phyloP scores from a whole-genome alignment of 2,329 filamentous ascomycete species.

The Pyrenophora teres region DNA sequence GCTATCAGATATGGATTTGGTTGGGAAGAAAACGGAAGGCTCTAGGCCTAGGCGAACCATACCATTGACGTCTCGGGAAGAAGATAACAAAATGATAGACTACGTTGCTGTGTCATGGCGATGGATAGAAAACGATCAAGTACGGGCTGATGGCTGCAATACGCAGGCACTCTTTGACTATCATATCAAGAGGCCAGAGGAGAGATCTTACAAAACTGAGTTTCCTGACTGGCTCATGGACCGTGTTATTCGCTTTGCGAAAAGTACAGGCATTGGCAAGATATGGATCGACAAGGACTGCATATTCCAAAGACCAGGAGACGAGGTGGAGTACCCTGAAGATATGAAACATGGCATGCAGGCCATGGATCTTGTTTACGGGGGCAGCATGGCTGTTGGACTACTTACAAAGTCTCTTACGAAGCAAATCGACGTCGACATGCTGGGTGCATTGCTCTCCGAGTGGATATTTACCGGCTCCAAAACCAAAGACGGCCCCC shows the following conservation, averaged over 20 bases:
- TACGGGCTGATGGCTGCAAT: background rate
- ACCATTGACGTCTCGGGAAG: conserved; percentile 2
- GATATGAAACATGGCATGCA: conserved; percentile 20
- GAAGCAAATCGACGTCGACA: conserved; percentile 12
- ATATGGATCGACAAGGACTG: conserved; percentile 30
- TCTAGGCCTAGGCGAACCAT: background rate
- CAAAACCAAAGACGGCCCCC: background rate
- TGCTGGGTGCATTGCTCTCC: conserved; percentile 12
- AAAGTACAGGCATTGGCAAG: conserved; percentile 3
- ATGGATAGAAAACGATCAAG: conserved; percentile 6
- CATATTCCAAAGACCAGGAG: conserved; percentile 23
- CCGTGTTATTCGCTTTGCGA: conserved; percentile 21
- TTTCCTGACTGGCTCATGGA: conserved; percentile 28
- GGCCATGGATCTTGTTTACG: conserved; percentile 29
- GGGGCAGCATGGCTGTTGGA: conserved; percentile 15
- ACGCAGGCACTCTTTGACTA: conserved; percentile 11
- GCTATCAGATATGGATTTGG: conserved; percentile 4
- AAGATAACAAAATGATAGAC: background rate
- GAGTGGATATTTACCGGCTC: conserved; percentile 7
- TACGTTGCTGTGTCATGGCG: conserved; percentile 29
- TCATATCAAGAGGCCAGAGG: conserved; percentile 6
- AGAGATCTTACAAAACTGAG: conserved; percentile 12
- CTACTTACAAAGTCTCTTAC: conserved; percentile 16
- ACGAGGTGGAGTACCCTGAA: background rate
- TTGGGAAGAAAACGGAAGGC: background rate